Evolutionary conservation across 2,329 filamentous ascomycete species (phyloP), one percentile per base, ranked within the genome.

Genomic region (Cyphellophora attinorum): DNA sequence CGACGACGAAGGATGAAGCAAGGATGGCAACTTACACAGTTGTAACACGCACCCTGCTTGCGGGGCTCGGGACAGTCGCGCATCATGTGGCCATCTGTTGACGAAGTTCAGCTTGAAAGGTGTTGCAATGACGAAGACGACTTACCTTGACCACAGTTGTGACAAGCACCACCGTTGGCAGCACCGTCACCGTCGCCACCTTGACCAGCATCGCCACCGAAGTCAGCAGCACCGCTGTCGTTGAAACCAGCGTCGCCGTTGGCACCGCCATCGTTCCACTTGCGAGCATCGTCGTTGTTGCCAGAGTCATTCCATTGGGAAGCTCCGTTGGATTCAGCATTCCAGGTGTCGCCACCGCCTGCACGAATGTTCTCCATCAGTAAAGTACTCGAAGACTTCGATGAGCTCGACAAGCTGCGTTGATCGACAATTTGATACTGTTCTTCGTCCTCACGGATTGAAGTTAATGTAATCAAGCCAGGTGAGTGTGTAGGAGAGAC

Each of bases 41-140:
- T 67, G 54, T 63, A 66, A 47, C 63, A 67, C 12, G 51, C 56
- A 33, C 55, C 56, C 12, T 43, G 48, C 47, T 60, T 59, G 27
- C 51, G 54, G 42, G 55, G 57, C 30, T 63, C 57, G 3, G 62
- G 55, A 36, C 65, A 68, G 11, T 67, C 59, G 17, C 50, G 49
- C 19, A 51, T 49, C 21, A 55, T 40, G 34, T 56, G 53, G 18
- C 53, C 53, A 15, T 41, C 34, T 5, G 25, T 47, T 27, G 45
- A 34, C 25, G 10, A 28, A 12, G 18, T 5, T 33, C 31, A n/a
- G 33, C n/a, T 34, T 25, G 21, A 23, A 23, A 6, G 19, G 19
- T 8, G 21, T 13, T 12, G 31, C 6, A n/a, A 38, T 11, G 27
- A 5, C 10, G 4, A 15, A 11, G 17, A 6, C 34, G 34, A 43